A percentile compares a stretch with the other conserved stretches of the same genome.
Evolutionary conservation across 805 yeast species (phyloP).

Genomic region (Osmozyma mogii): DNA sequence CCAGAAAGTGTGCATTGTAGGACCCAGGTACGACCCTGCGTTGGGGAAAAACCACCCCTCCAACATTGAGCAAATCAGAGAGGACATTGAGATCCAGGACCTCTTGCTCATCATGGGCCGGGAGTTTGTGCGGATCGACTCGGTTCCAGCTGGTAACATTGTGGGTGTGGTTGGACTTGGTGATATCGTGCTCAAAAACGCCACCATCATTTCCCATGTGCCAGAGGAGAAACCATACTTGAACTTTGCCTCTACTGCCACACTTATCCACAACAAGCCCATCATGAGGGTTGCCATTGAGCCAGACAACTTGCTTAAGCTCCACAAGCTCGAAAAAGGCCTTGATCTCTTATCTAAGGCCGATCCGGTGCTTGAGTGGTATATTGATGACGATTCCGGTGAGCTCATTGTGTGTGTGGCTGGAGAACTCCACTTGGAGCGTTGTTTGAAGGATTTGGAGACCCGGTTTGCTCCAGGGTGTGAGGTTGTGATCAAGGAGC

Average conservation of each 20-base stretch:
- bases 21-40: conserved; percentile 79
- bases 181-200: conserved; percentile 74
- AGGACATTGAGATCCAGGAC: conserved; percentile 55
- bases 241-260: conserved; percentile 43
- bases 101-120: conserved; percentile 87
- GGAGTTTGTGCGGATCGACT: conserved; percentile 67
- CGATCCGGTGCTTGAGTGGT: conserved; percentile 91
- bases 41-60: conserved; percentile 22
- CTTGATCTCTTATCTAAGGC: conserved; percentile 72
- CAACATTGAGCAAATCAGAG: conserved; percentile 45
- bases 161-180: conserved; percentile 92
- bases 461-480: conserved; percentile 85
- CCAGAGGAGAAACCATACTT: conserved; percentile 73
- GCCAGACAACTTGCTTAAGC: conserved; percentile 78
- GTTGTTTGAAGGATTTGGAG: conserved; percentile 84
- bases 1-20: conserved; percentile 65
- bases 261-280: conserved; percentile 61
- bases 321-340: conserved; percentile 71
- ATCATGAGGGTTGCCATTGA: conserved; percentile 94
- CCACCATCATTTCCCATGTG: conserved; percentile 58
- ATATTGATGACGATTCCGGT: conserved; percentile 74
- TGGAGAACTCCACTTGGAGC: conserved; percentile 91
- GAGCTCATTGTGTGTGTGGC: conserved; percentile 93
- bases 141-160: conserved; percentile 90
- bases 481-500: conserved; percentile 79